Base-by-base conservation (phyloP, 2,329 filamentous ascomycete species). In the Ascomycota sp. region DNA sequence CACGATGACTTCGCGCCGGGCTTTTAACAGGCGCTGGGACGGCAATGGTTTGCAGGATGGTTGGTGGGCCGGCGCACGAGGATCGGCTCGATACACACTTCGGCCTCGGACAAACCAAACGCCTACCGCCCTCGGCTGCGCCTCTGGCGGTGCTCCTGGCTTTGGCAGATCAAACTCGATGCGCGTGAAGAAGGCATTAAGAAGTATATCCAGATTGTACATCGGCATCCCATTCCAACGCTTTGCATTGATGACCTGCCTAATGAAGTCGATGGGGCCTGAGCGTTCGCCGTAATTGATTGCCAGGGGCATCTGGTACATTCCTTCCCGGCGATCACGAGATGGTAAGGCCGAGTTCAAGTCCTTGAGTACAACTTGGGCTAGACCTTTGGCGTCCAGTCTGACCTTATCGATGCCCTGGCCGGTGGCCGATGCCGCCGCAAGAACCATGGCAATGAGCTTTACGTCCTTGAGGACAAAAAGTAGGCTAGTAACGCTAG, bases 381-480 rank as follows among this genome's bases (percentile, higher is more conserved):
- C 35, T 16, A 56, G 31, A 34, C 49, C 48, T 39, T 47, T 47
- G 10, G 25, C 29, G 12, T 29, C 27, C 12, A 25, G 16, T 7
- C 30, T 11, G 33, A 50, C 26, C 6, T 35, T 33, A 26, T 43
- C 36, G 3, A 43, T 42, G n/a, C 35, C 32, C 34, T 57, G 55
- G 12, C 59, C 40, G 9, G 43, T 31, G 16, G 43, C 44, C 7
- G 38, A 38, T 7, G 42, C 37, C 2, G 55, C 42, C 7, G 39
- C 38, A 13, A 36, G 21, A 13, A 47, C 35, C n/a, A 44, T 29
- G 25, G 33, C 37, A 24, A 70, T 44, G 4, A 74, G 54, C 44
- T 69, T 59, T 1, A 54, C 50, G 37, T 75, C 69, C 11, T 55
- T 45, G 2, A 64, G 46, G 2, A 66, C 59, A 25, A 72, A 54